phyloP scores from a whole-genome alignment of 768 basidiomycete genomes.

The Hemileccinum impolitum region DNA sequence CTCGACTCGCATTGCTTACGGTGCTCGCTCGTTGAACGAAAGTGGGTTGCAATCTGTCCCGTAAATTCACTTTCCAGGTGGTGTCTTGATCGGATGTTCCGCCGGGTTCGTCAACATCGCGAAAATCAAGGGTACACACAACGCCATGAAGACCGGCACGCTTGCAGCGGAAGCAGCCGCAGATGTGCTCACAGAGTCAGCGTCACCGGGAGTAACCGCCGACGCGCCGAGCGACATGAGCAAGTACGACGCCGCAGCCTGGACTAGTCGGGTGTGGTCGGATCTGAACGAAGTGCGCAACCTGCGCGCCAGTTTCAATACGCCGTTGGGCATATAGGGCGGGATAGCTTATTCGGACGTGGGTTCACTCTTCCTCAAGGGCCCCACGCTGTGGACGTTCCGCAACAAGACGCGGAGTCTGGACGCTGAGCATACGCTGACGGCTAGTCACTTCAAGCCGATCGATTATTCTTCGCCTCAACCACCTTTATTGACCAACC shows the following conservation, averaged over 20 bases:
- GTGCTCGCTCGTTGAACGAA: slow-evolving; percentile 86
- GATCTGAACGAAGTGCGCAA: slow-evolving; percentile 92
- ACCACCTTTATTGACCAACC: slow-evolving; percentile 87
- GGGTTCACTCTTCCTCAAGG: slow-evolving; percentile 81
- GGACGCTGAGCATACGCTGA: slow-evolving; percentile 72
- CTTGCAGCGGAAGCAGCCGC: slow-evolving; percentile 89
- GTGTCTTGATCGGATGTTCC: slow-evolving; percentile 90
- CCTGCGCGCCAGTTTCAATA: slow-evolving; percentile 84
- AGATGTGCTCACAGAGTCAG: slow-evolving; percentile 45
- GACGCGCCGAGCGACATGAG: slow-evolving; percentile 56
- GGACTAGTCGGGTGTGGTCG: slow-evolving; percentile 76
- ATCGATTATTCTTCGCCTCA: slow-evolving; percentile 87
- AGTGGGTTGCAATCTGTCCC: slow-evolving; percentile 93
- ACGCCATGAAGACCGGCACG: slow-evolving; percentile 99
- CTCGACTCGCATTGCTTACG: slow-evolving; percentile 81
- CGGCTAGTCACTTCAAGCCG: slow-evolving; percentile 60
- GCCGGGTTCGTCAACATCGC: slow-evolving; percentile 96
- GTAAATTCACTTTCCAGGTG: slow-evolving; percentile 84
- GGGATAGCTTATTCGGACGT: slow-evolving; percentile 88
- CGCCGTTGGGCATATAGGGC: slow-evolving; percentile 75
- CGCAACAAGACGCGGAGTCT: slow-evolving; percentile 50
- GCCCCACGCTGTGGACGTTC: slow-evolving; percentile 91
- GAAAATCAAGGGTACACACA: slow-evolving; percentile 98
- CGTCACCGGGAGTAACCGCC: not conserved
- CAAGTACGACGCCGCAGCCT: slow-evolving; percentile 64